Conservation (phyloP, 495 filamentous ascomycete genomes). For the Oidiodendron maius region DNA sequence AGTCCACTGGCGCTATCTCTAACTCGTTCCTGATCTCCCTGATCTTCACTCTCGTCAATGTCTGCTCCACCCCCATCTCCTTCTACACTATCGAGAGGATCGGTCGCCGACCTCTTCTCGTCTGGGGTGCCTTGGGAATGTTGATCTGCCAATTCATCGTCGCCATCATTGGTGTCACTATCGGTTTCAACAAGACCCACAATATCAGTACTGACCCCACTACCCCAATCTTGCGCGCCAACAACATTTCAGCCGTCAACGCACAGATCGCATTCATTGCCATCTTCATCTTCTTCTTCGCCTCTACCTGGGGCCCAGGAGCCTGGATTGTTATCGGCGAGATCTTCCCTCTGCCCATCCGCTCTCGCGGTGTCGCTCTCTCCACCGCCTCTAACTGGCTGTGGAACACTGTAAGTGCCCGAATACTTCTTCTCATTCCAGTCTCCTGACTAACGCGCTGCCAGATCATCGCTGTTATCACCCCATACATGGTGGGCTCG, state of each 20-base stretch:
- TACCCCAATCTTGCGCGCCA: too few species aligned
- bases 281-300: constrained; percentile 76
- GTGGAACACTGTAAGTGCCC: too few species aligned
- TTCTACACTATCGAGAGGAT: constrained; percentile 58
- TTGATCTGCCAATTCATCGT: constrained; percentile 79
- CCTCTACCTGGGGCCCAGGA: constrained; percentile 66
- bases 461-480: constrained; percentile 22
- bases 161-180: constrained; percentile 64
- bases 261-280: constrained; percentile 61
- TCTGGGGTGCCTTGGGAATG: constrained; percentile 67
- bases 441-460: too few species aligned
- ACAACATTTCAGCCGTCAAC: constrained; percentile 11
- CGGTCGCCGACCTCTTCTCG: constrained; percentile 62
- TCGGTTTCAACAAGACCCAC: too few species aligned
- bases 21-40: constrained; percentile 65
- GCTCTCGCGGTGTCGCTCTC: constrained; percentile 71
- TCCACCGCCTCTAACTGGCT: constrained; percentile 86
- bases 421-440: too few species aligned
- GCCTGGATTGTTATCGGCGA: constrained; percentile 79
- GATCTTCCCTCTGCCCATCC: too few species aligned
- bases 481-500: constrained; percentile 23
- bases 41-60: constrained; percentile 70
- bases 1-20: constrained; percentile 48
- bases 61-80: constrained; percentile 65
- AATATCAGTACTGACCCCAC: constrained; percentile 33